These are phyloP conservation scores for Apiotrichum brassicae DNA, from an alignment of 1,284 basidiomycete species.

Conservation along the genomic window DNA sequence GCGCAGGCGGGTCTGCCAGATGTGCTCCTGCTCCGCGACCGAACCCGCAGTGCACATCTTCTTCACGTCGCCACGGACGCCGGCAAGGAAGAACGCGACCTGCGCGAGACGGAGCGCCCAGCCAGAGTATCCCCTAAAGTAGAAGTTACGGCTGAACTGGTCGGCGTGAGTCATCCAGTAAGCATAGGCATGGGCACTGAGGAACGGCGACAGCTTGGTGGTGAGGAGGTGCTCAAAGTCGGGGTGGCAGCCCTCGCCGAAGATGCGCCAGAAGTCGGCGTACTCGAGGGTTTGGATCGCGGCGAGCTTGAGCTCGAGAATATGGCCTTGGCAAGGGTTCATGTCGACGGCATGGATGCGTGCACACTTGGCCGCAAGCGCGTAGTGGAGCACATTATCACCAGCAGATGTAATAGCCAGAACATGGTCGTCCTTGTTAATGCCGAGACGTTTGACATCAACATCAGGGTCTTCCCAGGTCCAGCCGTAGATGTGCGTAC, in stretches of 20 bases:
- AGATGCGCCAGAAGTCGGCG: slow-evolving; percentile 65
- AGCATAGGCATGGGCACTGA: slow-evolving; percentile 55
- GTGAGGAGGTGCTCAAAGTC: slow-evolving; percentile 63
- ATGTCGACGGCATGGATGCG: slow-evolving; percentile 65
- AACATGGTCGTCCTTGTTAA: slow-evolving; percentile 61
- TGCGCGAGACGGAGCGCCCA: slow-evolving; percentile 63
- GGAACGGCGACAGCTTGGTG: slow-evolving; percentile 60
- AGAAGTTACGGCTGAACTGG: slow-evolving; percentile 64
- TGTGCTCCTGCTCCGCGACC: slow-evolving; percentile 57
- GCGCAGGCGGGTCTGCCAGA: slow-evolving; percentile 60
- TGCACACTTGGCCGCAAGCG: slow-evolving; percentile 59
- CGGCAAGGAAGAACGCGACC: slow-evolving; percentile 58
- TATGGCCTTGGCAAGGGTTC: slow-evolving; percentile 62
- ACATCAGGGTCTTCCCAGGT: slow-evolving; percentile 78
- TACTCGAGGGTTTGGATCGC: slow-evolving; percentile 59
- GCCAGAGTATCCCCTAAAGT: slow-evolving; percentile 67
- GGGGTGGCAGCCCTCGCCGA: slow-evolving; percentile 61
- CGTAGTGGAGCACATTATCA: slow-evolving; percentile 76
- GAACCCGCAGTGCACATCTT: slow-evolving; percentile 56
- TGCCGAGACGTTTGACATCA: slow-evolving; percentile 63
- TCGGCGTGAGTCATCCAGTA: slow-evolving; percentile 64
- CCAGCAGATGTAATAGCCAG: slow-evolving; percentile 73
- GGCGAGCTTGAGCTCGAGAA: slow-evolving; percentile 73
- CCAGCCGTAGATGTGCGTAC: slow-evolving; percentile 64
- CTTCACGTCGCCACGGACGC: slow-evolving; percentile 57